phyloP scores from a whole-genome alignment of 2,329 filamentous ascomycete species.

The Aspergillus latus region DNA sequence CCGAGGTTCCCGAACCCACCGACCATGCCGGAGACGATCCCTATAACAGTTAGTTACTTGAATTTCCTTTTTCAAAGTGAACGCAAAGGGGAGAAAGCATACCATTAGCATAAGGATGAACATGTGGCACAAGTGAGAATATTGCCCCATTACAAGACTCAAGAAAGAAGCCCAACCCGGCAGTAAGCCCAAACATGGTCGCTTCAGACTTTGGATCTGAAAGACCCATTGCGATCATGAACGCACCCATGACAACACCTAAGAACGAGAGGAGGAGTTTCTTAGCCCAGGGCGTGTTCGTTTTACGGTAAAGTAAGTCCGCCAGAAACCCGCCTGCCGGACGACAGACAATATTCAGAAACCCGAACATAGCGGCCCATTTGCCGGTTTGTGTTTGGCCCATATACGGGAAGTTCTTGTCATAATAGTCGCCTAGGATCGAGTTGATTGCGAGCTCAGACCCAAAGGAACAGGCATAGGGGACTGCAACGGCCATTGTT shows the following conservation, averaged over 20 bases:
- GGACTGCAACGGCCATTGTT: constrained; percentile 53
- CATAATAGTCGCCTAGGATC: constrained; percentile 60
- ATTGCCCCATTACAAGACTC: constrained; percentile 84
- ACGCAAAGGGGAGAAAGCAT: constrained; percentile 24
- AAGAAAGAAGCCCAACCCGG: constrained; percentile 75
- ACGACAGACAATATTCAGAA: constrained; percentile 51
- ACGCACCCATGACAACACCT: constrained; percentile 56
- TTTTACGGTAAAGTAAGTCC: constrained; percentile 56
- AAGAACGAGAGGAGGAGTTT: constrained; percentile 61
- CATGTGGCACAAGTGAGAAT: constrained; percentile 83
- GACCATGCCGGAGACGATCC: constrained; percentile 70
- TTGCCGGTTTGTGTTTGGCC: constrained; percentile 56
- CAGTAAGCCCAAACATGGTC: constrained; percentile 74
- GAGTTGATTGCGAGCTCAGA: constrained; percentile 62
- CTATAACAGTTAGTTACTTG: constrained; percentile 23
- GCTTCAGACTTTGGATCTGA: constrained; percentile 60
- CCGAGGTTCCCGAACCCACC: constrained; percentile 82
- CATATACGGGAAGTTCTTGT: constrained; percentile 55
- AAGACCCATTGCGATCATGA: constrained; percentile 64
- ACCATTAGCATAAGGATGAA: constrained; percentile 80
- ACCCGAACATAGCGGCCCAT: constrained; percentile 57
- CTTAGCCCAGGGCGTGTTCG: constrained; percentile 60
- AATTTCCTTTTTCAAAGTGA: not conserved
- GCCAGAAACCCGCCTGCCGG: constrained; percentile 53
- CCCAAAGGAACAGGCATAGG: constrained; percentile 63